phyloP scores from a whole-genome alignment of 2,329 filamentous ascomycete species.

The Fusarium ambrosium region DNA sequence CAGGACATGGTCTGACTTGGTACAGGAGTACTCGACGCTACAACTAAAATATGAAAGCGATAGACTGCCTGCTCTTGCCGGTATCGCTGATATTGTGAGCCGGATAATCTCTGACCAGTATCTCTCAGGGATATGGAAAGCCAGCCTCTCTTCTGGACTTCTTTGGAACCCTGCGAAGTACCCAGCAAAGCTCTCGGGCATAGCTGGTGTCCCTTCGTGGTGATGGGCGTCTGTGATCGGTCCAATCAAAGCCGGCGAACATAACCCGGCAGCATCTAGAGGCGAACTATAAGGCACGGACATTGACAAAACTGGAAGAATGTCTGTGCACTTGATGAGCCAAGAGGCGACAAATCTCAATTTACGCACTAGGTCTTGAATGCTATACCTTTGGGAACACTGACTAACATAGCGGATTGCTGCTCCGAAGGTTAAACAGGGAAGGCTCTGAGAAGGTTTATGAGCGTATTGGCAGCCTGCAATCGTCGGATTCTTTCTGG shows the following conservation, averaged over 20 bases:
- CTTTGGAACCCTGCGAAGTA: neutral
- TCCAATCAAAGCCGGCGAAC: neutral
- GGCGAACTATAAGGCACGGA: too few species aligned
- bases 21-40: neutral
- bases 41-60: neutral
- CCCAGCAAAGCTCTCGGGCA: neutral
- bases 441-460: too few species aligned
- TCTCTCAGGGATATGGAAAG: neutral
- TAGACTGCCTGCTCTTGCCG: neutral
- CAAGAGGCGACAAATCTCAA: too few species aligned
- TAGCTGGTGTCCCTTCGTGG: neutral
- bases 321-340: too few species aligned
- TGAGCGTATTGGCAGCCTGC: too few species aligned
- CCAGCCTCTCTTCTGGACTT: neutral
- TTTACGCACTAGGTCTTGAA: too few species aligned
- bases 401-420: too few species aligned
- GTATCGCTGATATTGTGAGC: neutral
- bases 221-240: neutral
- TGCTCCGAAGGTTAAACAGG: too few species aligned
- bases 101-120: neutral
- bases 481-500: too few species aligned
- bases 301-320: too few species aligned
- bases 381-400: too few species aligned
- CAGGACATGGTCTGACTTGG: neutral
- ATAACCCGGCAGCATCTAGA: too few species aligned